Percentiles rank a stretch among this genome's conserved stretches.
Conservation (phyloP, 805 yeast genomes). For the Peterozyma toletana region DNA sequence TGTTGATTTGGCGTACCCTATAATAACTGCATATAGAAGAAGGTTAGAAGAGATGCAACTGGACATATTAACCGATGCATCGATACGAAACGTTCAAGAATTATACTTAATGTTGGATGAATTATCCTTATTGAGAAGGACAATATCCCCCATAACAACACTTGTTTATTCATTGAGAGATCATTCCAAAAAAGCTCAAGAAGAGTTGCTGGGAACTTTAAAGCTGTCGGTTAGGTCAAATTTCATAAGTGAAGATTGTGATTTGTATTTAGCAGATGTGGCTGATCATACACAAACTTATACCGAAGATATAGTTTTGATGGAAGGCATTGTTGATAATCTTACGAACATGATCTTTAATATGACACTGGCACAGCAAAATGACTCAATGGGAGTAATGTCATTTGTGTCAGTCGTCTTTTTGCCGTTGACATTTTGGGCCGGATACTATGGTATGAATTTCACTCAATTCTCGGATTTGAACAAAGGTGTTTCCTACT, state of each 20-base stretch:
- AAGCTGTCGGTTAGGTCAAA: constrained; percentile 3
- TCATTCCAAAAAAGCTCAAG: constrained; percentile 16
- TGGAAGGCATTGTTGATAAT: constrained; percentile 44
- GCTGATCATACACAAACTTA: constrained; percentile 46
- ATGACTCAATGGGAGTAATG: constrained; percentile 45
- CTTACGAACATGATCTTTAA: constrained; percentile 47
- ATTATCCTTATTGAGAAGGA: constrained; percentile 36
- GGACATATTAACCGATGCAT: constrained; percentile 44
- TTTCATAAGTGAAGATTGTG: constrained; percentile 33
- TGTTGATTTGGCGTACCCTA: constrained; percentile 47
- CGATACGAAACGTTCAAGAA: constrained; percentile 41
- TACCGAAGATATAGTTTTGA: constrained; percentile 46
- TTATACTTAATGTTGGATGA: constrained; percentile 49
- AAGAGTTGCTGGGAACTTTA: neutral
- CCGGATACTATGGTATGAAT: constrained; percentile 58
- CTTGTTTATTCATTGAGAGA: constrained; percentile 39
- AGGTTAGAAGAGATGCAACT: constrained; percentile 41
- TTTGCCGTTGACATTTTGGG: constrained; percentile 51
- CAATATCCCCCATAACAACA: constrained; percentile 39
- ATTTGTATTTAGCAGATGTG: constrained; percentile 45
- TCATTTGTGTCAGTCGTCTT: constrained; percentile 53
- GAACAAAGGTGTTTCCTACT: constrained; percentile 29
- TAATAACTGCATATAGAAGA: constrained; percentile 42
- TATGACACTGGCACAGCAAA: constrained; percentile 47
- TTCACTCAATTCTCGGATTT: constrained; percentile 34